Evolutionary conservation across 768 basidiomycete species (phyloP).

Genomic region (Antrodiella citrinella): DNA sequence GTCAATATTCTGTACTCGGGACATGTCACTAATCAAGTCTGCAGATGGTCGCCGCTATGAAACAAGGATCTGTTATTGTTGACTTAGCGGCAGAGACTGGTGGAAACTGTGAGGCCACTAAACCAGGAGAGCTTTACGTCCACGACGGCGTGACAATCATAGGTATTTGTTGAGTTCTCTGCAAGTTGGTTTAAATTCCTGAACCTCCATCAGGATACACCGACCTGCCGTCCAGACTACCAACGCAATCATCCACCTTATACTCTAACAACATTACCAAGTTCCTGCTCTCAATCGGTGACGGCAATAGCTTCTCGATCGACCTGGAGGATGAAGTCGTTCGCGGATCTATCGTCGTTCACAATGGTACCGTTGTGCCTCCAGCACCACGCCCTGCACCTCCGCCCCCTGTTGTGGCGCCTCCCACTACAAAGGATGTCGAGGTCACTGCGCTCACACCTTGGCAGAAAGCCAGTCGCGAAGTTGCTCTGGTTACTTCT

Average conservation of each 20-base stretch:
- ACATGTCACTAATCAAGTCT: not conserved
- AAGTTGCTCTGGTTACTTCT: slow-evolving; percentile 65
- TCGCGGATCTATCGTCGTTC: slow-evolving; percentile 69
- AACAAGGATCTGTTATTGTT: slow-evolving; percentile 83
- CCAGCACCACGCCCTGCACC: slow-evolving; percentile 64
- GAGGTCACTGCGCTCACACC: slow-evolving; percentile 61
- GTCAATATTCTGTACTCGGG: not conserved
- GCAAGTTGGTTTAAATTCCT: too few relatives aligned
- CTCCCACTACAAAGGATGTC: slow-evolving; percentile 40
- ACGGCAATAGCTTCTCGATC: slow-evolving; percentile 53
- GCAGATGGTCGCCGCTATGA: slow-evolving; percentile 83
- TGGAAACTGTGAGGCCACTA: slow-evolving; percentile 82
- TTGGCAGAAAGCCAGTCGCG: slow-evolving; percentile 73
- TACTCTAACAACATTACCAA: slow-evolving; percentile 92
- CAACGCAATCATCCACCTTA: slow-evolving; percentile 82
- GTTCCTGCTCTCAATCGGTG: slow-evolving; percentile 70
- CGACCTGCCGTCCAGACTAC: slow-evolving; percentile 80
- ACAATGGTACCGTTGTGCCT: slow-evolving; percentile 56
- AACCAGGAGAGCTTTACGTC: slow-evolving; percentile 63
- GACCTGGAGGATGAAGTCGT: slow-evolving; percentile 81
- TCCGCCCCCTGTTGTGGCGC: slow-evolving; percentile 37
- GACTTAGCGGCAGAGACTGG: slow-evolving; percentile 84
- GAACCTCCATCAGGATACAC: slow-evolving; percentile 50
- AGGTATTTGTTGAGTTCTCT: slow-evolving; percentile 34
- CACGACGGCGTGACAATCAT: slow-evolving; percentile 78